Evolutionary conservation across 495 filamentous ascomycete genomes (phyloP), one percentile per base, ranked within the genome.

Genomic region (Tuber umbilicatum): DNA sequence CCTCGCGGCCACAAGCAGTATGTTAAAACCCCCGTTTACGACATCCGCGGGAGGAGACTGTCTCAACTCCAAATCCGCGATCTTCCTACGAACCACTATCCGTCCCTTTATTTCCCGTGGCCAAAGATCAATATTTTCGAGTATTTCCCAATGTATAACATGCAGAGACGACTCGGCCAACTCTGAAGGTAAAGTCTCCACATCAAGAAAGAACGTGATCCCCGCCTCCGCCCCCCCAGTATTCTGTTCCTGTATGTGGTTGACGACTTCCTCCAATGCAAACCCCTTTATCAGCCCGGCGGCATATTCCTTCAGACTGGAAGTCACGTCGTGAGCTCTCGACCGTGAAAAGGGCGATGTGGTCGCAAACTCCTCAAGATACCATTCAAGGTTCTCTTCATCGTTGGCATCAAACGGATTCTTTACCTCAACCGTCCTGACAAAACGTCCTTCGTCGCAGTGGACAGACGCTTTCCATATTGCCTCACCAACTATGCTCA

Each of bases 81-180:
- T 47, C 70, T 77, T 77, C 43, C 76, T 45, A 37, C 76, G 76
- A 43, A 78, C 68, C 37, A 73, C 73, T 31, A 78, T 74, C 40
- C 41, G 69, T 9, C 70, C 70, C 40, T 50, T 50, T n/a, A 73
- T 17, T 43, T 68, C 70, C 35, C 17, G 73, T 19, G 74, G 71
- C 76, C 74, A 77, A 71, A 74, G 70, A 21, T 73, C 69, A 6
- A 71, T 50, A 23, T 74, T 71, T 42, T 78, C 76, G 17, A 78
- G 43, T 2, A 60, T 72, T 67, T 78, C 76, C 76, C 76, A 78
- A 55, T 78, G 76, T 38, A 78, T 35, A n/a, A 70, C 68, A 23
- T 78, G 76, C 10, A 78, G 67, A 27, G 69, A 45, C 21, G 67
- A 68, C 37, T 69, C 71, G 4, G n/a, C 50, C 27, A 14, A 35